Evolutionary conservation across 495 filamentous ascomycete species (phyloP), one percentile per base, ranked within the genome.

Genomic region (Clohesyomyces aquaticus): DNA sequence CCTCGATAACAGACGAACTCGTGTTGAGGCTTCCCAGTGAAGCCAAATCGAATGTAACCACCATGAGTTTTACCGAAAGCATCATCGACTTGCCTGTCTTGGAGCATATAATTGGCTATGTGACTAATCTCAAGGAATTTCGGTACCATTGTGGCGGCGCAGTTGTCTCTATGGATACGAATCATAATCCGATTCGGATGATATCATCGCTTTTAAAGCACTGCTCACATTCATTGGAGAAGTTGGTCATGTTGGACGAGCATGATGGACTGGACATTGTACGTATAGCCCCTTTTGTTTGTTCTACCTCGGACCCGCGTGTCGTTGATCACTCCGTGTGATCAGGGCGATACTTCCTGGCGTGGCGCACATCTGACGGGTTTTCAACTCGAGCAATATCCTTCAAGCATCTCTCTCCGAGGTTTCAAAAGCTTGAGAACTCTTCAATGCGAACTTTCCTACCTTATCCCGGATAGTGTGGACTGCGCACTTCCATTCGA

Each of bases 121-220:
- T 18, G 18, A 59, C 14, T 21, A 14, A 49, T 3, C 18, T 59
- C 25, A 59, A 59, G 25, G 23, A 1, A 1, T 59, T 59, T 41
- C 3, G 16, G 19, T 59, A 59, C 28, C n/a, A 49, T 9, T 8
- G 51, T 41, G 45, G 56, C 19, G 56, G 43, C 29, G 27, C 43
- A 49, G 19, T 2, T 4, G 25, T 48, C 11, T 49, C 56, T n/a
- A n/a, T n/a, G 22, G 6, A 23, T 14, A n/a, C 26, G 8, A 1
- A 14, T 10, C 51, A 51, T 46, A 18, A 51, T 26, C 45, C 56
- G 2, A 49, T 43, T 9, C 4, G 22, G 16, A 45, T 59, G 11
- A 51, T 59, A 1, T 23, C 43, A 2, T n/a, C 12, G 14, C 56
- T 59, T 21, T 2, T 4, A 9, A 3, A 21, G 14, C 38, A 59